These are phyloP conservation scores for Citrullus amarus DNA, from an alignment of 306 rosid species.

Conservation along the genomic window DNA sequence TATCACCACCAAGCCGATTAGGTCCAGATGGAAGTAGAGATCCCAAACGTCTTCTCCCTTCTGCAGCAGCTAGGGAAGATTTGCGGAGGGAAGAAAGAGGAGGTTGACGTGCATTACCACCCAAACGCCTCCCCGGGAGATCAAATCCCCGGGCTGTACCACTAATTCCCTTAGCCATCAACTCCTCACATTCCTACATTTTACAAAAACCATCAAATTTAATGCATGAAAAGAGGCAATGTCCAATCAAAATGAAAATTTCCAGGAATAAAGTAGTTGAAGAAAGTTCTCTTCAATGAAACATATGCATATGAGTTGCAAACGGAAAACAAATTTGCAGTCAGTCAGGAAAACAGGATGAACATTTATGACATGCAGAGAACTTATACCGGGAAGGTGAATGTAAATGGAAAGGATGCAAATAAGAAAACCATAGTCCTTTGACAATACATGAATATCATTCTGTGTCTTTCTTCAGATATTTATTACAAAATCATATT, in stretches of 20 bases:
- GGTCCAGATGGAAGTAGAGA: conserved; percentile 83
- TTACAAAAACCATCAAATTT: conserved; percentile 6
- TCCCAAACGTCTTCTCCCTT: conserved; percentile 49
- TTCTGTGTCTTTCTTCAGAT: neutral
- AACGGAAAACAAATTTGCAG: neutral
- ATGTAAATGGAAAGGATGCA: neutral
- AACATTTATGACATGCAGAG: neutral
- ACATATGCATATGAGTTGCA: neutral
- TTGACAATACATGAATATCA: neutral
- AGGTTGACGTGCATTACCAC: conserved; percentile 54
- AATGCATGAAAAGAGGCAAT: conserved; percentile 3
- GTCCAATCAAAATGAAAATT: neutral
- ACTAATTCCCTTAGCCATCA: conserved; percentile 65
- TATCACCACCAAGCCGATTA: conserved; percentile 82
- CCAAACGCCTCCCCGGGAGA: conserved; percentile 81
- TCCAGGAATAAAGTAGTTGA: neutral
- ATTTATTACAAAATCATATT: too few species aligned
- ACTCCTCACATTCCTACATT: conserved; percentile 78
- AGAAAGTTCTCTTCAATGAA: neutral
- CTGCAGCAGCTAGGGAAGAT: conserved; percentile 68
- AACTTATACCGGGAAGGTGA: neutral
- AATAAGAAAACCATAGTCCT: neutral
- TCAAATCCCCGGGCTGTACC: conserved; percentile 78
- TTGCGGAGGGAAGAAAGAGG: conserved; percentile 59
- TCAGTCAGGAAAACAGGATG: neutral